Evolutionary conservation across 1,284 basidiomycete species (phyloP).

Genomic region (Puccinia triticina): DNA sequence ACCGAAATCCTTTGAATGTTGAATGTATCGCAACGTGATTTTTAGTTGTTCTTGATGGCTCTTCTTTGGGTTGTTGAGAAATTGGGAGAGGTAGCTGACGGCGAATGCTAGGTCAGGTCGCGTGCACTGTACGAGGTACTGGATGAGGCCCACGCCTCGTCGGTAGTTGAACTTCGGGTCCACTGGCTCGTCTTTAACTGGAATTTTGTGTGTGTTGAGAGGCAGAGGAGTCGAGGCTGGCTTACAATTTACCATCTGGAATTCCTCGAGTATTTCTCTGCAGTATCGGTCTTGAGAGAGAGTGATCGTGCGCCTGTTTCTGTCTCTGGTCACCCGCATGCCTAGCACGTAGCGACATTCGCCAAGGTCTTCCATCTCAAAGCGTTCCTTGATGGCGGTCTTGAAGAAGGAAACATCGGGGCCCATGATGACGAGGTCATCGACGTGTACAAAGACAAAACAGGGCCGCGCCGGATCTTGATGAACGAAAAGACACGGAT

Average conservation of each 20-base stretch:
- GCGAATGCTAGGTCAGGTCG: background rate
- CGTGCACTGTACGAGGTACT: constrained; percentile 39
- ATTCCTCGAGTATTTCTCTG: background rate
- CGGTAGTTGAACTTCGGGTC: background rate
- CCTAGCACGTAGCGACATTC: background rate
- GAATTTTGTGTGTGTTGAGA: background rate
- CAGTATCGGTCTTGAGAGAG: constrained; percentile 8
- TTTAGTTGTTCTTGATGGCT: background rate
- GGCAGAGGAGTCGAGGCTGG: background rate
- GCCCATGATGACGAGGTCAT: constrained; percentile 9
- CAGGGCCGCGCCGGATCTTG: background rate
- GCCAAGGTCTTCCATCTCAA: constrained; percentile 4
- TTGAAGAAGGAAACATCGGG: background rate
- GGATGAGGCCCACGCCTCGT: background rate
- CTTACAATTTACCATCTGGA: background rate
- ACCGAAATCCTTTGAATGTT: background rate
- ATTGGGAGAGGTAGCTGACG: constrained; percentile 11
- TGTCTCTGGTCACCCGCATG: background rate
- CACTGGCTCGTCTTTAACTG: background rate
- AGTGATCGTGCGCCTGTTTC: background rate
- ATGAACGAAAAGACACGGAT: constrained; percentile 22
- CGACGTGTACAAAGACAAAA: background rate
- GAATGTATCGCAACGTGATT: background rate
- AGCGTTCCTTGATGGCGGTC: background rate
- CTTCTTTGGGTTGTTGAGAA: background rate